Percentiles rank a stretch among this genome's conserved stretches.
Conservation (phyloP, 2,329 filamentous ascomycete genomes). For the Colletotrichum spinosum region DNA sequence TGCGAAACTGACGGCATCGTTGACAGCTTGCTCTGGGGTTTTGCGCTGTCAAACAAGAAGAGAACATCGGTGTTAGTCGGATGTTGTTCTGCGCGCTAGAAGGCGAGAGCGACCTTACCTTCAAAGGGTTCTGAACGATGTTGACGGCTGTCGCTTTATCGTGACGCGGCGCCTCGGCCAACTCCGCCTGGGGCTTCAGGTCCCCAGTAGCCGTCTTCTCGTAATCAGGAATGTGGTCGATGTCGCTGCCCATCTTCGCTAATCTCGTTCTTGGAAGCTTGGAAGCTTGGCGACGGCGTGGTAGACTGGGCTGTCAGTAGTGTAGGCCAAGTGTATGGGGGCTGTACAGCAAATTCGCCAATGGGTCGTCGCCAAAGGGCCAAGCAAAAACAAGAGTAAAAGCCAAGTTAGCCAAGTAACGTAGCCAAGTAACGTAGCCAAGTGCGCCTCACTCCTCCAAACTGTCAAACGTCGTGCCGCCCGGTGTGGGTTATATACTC, state of each 20-base stretch:
- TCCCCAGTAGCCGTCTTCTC: slow-evolving; percentile 17
- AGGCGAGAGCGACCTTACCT: slow-evolving; percentile 39
- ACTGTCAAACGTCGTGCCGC: too few relatives aligned
- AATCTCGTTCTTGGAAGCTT: slow-evolving; percentile 4
- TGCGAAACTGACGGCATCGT: slow-evolving; percentile 64
- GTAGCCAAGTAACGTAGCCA: too few relatives aligned
- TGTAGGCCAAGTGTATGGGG: too few relatives aligned
- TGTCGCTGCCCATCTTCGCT: slow-evolving; percentile 12
- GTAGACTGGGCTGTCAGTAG: too few relatives aligned
- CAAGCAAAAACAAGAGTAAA: too few relatives aligned
- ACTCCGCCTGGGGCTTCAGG: slow-evolving; percentile 13
- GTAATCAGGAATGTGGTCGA: slow-evolving; percentile 27
- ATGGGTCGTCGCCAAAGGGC: too few relatives aligned
- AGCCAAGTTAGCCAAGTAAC: too few relatives aligned
- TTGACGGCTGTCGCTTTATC: slow-evolving; percentile 45
- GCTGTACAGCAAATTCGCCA: too few relatives aligned
- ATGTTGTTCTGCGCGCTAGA: not conserved
- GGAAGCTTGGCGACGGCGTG: not conserved
- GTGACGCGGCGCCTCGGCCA: slow-evolving; percentile 29
- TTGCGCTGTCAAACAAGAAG: slow-evolving; percentile 37
- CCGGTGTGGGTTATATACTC: too few relatives aligned
- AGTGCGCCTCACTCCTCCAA: too few relatives aligned
- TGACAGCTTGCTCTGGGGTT: slow-evolving; percentile 37
- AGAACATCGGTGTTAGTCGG: not conserved
- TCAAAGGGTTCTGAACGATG: slow-evolving; percentile 48